Percentiles rank a stretch among this genome's conserved stretches.
Evolutionary conservation across 768 basidiomycete species (phyloP).

Genomic region (Cystofilobasidium macerans): DNA sequence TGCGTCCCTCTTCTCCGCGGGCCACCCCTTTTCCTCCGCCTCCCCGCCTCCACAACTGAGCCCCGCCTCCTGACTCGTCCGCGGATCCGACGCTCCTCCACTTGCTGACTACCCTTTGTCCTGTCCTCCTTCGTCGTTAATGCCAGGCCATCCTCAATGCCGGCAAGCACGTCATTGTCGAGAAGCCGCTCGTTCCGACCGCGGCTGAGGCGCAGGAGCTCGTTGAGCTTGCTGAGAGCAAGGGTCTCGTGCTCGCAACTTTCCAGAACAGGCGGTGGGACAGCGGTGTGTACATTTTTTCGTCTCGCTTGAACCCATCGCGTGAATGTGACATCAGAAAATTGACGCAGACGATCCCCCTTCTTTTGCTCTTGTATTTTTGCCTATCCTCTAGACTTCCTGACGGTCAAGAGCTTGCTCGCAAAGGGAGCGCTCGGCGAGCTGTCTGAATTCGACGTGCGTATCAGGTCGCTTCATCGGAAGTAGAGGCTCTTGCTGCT

Average conservation of each 20-base stretch:
- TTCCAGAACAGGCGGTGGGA: slow-evolving; percentile 30
- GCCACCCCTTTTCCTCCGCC: neutral
- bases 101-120: neutral
- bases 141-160: slow-evolving; percentile 12
- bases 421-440: slow-evolving; percentile 45
- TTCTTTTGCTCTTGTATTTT: slow-evolving; percentile 27
- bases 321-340: neutral
- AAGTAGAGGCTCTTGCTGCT: too few species aligned
- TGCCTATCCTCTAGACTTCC: slow-evolving; percentile 46
- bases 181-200: slow-evolving; percentile 64
- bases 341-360: neutral
- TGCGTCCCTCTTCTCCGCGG: neutral
- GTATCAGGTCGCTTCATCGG: neutral
- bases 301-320: neutral
- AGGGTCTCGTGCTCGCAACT: slow-evolving; percentile 50
- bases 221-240: slow-evolving; percentile 49
- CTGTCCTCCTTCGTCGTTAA: neutral
- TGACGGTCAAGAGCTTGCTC: slow-evolving; percentile 53
- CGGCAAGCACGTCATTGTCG: slow-evolving; percentile 45
- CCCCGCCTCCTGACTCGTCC: too few species aligned
- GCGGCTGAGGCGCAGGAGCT: slow-evolving; percentile 52
- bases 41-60: too few species aligned
- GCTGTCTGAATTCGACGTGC: slow-evolving; percentile 53
- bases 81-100: too few species aligned
- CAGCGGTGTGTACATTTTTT: slow-evolving; percentile 2